phyloP scores from a whole-genome alignment of 2,329 filamentous ascomycete genomes.

The Rhinocladiella mackenziei region DNA sequence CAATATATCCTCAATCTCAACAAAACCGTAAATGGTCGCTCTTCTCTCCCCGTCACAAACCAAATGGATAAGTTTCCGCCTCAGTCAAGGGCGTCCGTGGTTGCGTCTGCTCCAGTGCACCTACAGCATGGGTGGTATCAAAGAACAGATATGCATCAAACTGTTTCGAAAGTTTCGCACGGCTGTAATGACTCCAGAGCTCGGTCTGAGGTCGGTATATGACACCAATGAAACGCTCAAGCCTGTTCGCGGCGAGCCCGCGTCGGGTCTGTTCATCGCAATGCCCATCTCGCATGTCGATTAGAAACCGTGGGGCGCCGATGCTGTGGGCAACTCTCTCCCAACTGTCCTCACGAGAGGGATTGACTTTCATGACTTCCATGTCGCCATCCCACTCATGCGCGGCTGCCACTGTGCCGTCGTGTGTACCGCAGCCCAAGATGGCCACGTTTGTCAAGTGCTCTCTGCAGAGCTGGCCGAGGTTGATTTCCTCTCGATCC shows the following conservation, averaged over 20 bases:
- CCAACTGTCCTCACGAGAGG: slow-evolving; percentile 47
- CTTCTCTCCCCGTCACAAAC: too few species aligned
- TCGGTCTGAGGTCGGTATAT: slow-evolving; percentile 52
- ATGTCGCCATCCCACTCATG: slow-evolving; percentile 51
- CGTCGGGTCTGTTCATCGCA: slow-evolving; percentile 37
- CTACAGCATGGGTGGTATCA: slow-evolving; percentile 45
- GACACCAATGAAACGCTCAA: slow-evolving; percentile 54
- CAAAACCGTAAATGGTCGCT: too few species aligned
- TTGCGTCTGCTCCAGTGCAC: slow-evolving; percentile 45
- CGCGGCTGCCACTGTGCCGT: slow-evolving; percentile 51
- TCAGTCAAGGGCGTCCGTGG: slow-evolving; percentile 41
- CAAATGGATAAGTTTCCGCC: slow-evolving; percentile 53
- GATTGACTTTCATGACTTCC: slow-evolving; percentile 48
- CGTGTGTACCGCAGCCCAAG: slow-evolving; percentile 49
- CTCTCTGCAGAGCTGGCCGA: slow-evolving; percentile 53
- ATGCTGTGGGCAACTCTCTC: slow-evolving; percentile 49
- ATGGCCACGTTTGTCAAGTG: slow-evolving; percentile 41
- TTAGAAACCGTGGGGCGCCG: slow-evolving; percentile 43
- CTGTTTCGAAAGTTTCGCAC: slow-evolving; percentile 45
- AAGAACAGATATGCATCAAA: slow-evolving; percentile 52
- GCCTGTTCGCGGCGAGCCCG: slow-evolving; percentile 37
- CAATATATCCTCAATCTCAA: too few species aligned
- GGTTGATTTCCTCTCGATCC: slow-evolving; percentile 45
- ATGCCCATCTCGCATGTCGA: slow-evolving; percentile 43
- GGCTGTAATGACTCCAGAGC: slow-evolving; percentile 48